Conservation (phyloP, 164 flowering plant species). For the Macadamia tetraphylla region DNA sequence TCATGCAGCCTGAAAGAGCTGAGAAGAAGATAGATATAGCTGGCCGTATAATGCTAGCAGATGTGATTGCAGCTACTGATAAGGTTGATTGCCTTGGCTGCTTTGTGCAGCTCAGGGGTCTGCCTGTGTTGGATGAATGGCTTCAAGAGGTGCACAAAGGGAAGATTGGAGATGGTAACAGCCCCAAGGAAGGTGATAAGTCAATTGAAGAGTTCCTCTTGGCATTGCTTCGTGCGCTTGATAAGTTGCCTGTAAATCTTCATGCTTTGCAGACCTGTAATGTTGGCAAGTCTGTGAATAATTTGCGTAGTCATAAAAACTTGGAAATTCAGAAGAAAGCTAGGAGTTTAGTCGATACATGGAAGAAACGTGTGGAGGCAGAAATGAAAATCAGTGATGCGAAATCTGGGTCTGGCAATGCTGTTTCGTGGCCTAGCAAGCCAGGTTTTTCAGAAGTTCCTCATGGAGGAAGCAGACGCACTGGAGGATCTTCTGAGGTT, state of each 20-base stretch:
- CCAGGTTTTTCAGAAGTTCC: conserved; percentile 45
- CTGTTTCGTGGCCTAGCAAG: conserved; percentile 59
- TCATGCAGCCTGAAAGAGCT: conserved; percentile 56
- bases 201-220: conserved; percentile 78
- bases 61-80: conserved; percentile 73
- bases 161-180: conserved; percentile 54
- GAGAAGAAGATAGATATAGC: conserved; percentile 65
- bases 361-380: conserved; percentile 96
- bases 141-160: conserved; percentile 89
- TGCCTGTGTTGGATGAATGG: conserved; percentile 86
- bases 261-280: conserved; percentile 73
- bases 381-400: conserved; percentile 84
- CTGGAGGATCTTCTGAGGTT: conserved; percentile 48
- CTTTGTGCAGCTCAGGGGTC: conserved; percentile 80
- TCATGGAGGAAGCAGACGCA: conserved; percentile 47
- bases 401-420: conserved; percentile 59
- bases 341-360: conserved; percentile 80
- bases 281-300: conserved; percentile 88
- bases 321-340: conserved; percentile 63
- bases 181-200: conserved; percentile 61
- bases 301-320: conserved; percentile 52
- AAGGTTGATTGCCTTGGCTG: conserved; percentile 63
- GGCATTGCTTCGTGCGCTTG: conserved; percentile 82
- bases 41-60: conserved; percentile 62
- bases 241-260: conserved; percentile 86